A percentile compares a stretch with the other conserved stretches of the same genome.
phyloP scores from a whole-genome alignment of 176 grass and related monocot species.

The Rhynchospora breviuscula region DNA sequence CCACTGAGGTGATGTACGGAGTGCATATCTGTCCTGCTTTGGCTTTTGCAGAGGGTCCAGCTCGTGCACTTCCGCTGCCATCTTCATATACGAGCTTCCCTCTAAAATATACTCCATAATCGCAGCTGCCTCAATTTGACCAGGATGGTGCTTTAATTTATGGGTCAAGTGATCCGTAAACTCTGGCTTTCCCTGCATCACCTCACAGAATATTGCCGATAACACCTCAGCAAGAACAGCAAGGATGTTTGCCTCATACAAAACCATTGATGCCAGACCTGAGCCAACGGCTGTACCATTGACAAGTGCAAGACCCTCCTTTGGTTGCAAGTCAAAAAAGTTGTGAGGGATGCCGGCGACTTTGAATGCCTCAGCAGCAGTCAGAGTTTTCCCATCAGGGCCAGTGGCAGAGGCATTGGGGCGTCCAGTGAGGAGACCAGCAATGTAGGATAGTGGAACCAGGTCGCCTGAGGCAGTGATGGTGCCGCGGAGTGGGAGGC shows the following conservation, averaged over 20 bases:
- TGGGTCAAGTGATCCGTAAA: constrained; percentile 89
- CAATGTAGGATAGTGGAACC: constrained; percentile 78
- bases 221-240: constrained; percentile 60
- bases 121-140: constrained; percentile 84
- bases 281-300: constrained; percentile 93
- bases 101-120: constrained; percentile 90
- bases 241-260: constrained; percentile 72
- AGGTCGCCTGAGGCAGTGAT: constrained; percentile 80
- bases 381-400: constrained; percentile 51
- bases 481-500: constrained; percentile 65
- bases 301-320: constrained; percentile 90
- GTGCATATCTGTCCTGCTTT: constrained; percentile 90
- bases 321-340: constrained; percentile 87
- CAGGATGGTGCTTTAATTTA: constrained; percentile 95
- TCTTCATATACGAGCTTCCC: constrained; percentile 88
- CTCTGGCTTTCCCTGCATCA: constrained; percentile 89
- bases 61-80: constrained; percentile 69
- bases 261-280: constrained; percentile 62
- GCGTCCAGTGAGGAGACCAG: constrained; percentile 66
- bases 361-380: constrained; percentile 63
- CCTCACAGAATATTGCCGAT: constrained; percentile 82
- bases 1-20: constrained; percentile 92
- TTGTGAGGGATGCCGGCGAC: constrained; percentile 60
- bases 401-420: constrained; percentile 49
- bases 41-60: constrained; percentile 82